A percentile compares a stretch with the other conserved stretches of the same genome.
phyloP scores from a whole-genome alignment of 768 basidiomycete genomes.

The Naganishia onofrii region DNA sequence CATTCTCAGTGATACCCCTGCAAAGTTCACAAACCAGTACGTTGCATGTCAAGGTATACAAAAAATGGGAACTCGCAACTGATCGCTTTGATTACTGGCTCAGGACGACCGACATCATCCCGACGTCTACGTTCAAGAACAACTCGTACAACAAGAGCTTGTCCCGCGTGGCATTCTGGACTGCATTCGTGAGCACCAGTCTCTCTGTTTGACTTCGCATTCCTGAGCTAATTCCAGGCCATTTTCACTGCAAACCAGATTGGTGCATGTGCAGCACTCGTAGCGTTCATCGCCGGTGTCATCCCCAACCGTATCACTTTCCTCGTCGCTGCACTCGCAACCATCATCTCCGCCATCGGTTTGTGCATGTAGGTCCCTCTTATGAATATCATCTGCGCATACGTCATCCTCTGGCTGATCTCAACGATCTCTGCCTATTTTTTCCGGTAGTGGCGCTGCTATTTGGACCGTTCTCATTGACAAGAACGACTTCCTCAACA shows the following conservation, averaged over 20 bases:
- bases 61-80: too few relatives aligned
- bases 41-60: not conserved
- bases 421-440: constrained; percentile 32
- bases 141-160: constrained; percentile 40
- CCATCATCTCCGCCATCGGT: constrained; percentile 38
- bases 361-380: constrained; percentile 24
- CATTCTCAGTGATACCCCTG: constrained; percentile 43
- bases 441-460: constrained; percentile 48
- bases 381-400: not conserved
- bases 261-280: constrained; percentile 40
- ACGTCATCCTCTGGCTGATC: not conserved
- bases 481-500: constrained; percentile 41
- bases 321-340: constrained; percentile 37
- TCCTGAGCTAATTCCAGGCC: not conserved
- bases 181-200: constrained; percentile 45
- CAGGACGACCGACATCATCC: constrained; percentile 39
- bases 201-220: not conserved
- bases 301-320: constrained; percentile 44
- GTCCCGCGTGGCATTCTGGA: constrained; percentile 38
- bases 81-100: not conserved
- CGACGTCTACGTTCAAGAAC: constrained; percentile 36
- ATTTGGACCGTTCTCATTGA: constrained; percentile 48
- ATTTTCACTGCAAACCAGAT: constrained; percentile 30
- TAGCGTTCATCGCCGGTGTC: constrained; percentile 43
- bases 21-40: constrained; percentile 35